Conservation (phyloP, 768 basidiomycete species). For the Termitomyces sp. region DNA sequence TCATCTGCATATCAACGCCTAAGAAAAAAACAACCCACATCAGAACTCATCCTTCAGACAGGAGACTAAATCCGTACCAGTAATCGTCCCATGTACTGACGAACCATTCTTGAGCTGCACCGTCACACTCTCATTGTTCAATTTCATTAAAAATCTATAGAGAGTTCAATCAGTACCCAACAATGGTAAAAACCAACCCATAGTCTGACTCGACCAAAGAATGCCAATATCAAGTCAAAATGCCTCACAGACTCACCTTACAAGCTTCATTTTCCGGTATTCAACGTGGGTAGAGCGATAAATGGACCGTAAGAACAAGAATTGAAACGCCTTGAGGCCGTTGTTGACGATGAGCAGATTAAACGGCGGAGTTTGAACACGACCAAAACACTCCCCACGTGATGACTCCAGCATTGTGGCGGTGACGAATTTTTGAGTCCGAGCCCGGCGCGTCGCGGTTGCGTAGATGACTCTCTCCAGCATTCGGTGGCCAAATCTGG, state of each 20-base stretch:
- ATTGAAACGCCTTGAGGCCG: constrained; percentile 4
- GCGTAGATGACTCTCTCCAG: not conserved
- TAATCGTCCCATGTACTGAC: constrained; percentile 93
- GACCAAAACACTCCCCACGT: not conserved
- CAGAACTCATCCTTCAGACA: constrained; percentile 1
- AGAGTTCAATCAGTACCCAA: constrained; percentile 11
- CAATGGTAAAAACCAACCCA: not conserved
- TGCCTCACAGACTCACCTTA: constrained; percentile 48
- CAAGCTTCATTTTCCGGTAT: constrained; percentile 67
- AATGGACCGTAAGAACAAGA: not conserved
- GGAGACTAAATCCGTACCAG: constrained; percentile 52
- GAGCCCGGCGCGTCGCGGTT: no score
- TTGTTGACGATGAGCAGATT: constrained; percentile 13
- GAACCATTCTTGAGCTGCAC: constrained; percentile 98
- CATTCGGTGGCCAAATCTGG: not conserved
- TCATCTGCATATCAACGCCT: constrained; percentile 99
- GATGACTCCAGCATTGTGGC: not conserved
- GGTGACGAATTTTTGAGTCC: not conserved
- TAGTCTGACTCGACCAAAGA: not conserved
- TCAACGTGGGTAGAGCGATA: not conserved
- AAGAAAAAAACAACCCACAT: not conserved
- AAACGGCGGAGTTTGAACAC: constrained; percentile 12
- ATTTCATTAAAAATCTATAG: constrained; percentile 94
- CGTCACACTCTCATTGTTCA: constrained; percentile 99
- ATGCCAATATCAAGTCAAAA: constrained; percentile 3